Evolutionary conservation across 441 rosid species (phyloP).

Genomic region (Viola pubescens): DNA sequence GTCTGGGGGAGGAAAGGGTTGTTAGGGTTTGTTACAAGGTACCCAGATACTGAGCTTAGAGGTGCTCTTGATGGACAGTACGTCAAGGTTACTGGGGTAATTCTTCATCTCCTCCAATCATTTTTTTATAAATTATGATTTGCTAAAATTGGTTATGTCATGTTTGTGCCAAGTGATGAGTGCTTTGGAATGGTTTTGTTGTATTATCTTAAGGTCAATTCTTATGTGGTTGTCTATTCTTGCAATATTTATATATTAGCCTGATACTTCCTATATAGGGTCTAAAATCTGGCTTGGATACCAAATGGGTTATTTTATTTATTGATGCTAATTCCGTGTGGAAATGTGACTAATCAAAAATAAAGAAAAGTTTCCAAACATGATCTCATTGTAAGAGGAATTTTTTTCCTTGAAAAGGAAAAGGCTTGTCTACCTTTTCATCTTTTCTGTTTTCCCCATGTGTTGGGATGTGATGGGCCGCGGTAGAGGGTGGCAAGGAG

Average conservation of each 20-base stretch:
- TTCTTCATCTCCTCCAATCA: conserved; percentile 2
- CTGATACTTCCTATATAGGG: too few species aligned
- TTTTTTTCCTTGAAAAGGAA: too few species aligned
- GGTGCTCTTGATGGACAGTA: conserved; percentile 82
- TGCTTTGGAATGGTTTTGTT: background rate
- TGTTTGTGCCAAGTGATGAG: background rate
- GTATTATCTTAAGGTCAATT: conserved; percentile 5
- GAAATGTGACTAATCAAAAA: too few species aligned
- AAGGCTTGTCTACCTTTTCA: too few species aligned
- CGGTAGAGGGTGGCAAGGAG: too few species aligned
- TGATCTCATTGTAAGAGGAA: too few species aligned
- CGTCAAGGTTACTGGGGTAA: conserved; percentile 93
- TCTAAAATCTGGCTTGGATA: background rate
- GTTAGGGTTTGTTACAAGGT: conserved; percentile 46
- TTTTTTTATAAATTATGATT: background rate
- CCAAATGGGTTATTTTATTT: background rate
- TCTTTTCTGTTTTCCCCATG: too few species aligned
- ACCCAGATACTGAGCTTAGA: conserved; percentile 78
- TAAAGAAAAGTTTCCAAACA: too few species aligned
- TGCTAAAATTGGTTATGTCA: background rate
- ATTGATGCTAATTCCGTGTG: too few species aligned
- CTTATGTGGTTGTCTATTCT: background rate
- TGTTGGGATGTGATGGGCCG: too few species aligned
- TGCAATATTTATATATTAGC: background rate
- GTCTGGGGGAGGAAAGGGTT: conserved; percentile 60